Percentiles rank a stretch among this genome's conserved stretches.
Conservation (phyloP, 2,329 filamentous ascomycete species). For the Pezicula neosporulosa region DNA sequence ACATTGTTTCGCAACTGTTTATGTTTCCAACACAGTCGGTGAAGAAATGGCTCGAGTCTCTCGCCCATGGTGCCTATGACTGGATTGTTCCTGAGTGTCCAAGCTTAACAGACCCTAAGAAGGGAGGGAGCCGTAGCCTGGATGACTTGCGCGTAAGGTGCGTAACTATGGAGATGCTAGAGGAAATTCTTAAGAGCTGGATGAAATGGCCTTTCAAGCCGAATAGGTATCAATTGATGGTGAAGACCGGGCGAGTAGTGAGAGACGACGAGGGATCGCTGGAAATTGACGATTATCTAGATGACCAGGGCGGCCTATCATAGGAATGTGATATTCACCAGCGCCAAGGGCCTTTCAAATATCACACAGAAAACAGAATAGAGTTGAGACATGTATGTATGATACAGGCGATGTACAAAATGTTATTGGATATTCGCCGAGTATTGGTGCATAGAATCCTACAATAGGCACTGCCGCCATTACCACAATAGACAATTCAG, state of each 20-base stretch:
- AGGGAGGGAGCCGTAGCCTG: conserved; percentile 40
- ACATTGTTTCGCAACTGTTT: conserved; percentile 45
- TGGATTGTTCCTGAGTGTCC: conserved; percentile 46
- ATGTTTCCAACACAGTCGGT: conserved; percentile 32
- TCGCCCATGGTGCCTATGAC: conserved; percentile 55
- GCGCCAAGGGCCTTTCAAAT: too few relatives aligned
- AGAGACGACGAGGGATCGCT: too few relatives aligned
- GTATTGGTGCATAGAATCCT: too few relatives aligned
- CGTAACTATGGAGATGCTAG: conserved; percentile 51
- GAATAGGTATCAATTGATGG: conserved; percentile 66
- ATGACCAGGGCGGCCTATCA: too few relatives aligned
- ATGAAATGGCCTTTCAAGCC: conserved; percentile 64
- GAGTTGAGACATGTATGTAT: too few relatives aligned
- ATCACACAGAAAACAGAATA: too few relatives aligned
- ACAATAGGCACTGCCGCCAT: too few relatives aligned
- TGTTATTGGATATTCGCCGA: too few relatives aligned
- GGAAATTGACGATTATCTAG: too few relatives aligned
- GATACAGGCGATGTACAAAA: too few relatives aligned
- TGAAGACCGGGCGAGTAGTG: conserved; percentile 56
- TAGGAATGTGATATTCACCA: too few relatives aligned
- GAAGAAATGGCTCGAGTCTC: conserved; percentile 39
- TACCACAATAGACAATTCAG: too few relatives aligned
- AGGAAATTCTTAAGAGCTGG: conserved; percentile 57
- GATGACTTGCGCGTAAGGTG: conserved; percentile 42
- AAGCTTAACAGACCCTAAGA: conserved; percentile 42